A percentile compares a stretch with the other conserved stretches of the same genome.
phyloP scores from a whole-genome alignment of 73 alveolate species.

The Urostyla sp. region DNA sequence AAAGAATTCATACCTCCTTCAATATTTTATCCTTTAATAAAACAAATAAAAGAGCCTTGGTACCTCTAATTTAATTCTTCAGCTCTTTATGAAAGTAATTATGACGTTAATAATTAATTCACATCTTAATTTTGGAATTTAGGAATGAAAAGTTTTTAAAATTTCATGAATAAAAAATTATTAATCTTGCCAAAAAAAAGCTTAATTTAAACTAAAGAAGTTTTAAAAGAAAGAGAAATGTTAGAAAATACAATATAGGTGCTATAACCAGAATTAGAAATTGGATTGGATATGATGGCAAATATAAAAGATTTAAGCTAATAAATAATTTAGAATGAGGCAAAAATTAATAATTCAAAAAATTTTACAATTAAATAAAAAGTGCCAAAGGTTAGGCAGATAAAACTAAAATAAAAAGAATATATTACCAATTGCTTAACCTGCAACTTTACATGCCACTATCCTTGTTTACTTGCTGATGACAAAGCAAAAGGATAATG shows the following conservation, averaged over 20 bases:
- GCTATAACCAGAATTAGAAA: neutral
- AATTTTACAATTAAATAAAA: neutral
- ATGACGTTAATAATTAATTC: neutral
- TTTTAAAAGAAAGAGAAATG: neutral
- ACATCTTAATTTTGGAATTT: neutral
- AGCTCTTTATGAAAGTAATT: neutral
- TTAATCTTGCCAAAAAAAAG: neutral
- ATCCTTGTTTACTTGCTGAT: neutral
- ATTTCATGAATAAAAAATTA: neutral
- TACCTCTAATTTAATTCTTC: constrained; percentile 44
- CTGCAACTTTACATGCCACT: neutral
- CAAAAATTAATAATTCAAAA: neutral
- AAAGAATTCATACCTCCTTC: neutral
- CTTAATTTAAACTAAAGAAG: neutral
- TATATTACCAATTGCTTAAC: neutral
- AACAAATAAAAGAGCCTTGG: constrained; percentile 31
- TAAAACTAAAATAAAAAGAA: neutral
- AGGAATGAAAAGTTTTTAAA: neutral
- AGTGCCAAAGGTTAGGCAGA: neutral
- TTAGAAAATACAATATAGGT: neutral
- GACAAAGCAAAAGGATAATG: neutral
- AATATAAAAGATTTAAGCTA: no score
- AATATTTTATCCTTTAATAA: neutral
- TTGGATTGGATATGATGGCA: neutral
- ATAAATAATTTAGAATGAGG: neutral